These are phyloP conservation scores for Mycena rosella DNA, from an alignment of 768 basidiomycete genomes.

Conservation along the genomic window DNA sequence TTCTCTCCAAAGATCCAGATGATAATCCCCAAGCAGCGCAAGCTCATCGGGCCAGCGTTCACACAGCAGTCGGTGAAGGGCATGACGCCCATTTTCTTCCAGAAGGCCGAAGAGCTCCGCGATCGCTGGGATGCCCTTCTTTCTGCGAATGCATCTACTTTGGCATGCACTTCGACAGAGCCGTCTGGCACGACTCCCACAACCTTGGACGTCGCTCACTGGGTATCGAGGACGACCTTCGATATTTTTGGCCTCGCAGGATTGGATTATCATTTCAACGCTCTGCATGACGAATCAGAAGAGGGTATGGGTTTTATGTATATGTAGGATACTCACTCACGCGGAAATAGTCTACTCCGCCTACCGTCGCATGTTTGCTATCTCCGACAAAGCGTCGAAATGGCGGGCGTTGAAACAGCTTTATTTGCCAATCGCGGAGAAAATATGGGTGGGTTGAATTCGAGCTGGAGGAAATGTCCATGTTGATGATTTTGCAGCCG, in stretches of 20 bases:
- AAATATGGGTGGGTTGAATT: conserved; percentile 55
- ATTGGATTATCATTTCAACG: conserved; percentile 65
- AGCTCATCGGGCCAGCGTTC: conserved; percentile 65
- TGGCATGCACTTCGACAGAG: not conserved
- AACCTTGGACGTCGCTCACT: conserved; percentile 65
- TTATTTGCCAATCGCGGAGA: conserved; percentile 60
- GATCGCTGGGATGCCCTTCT: conserved; percentile 57
- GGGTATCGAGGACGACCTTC: conserved; percentile 72
- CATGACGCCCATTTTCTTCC: conserved; percentile 61
- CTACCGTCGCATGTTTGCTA: conserved; percentile 58
- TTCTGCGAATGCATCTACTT: conserved; percentile 24
- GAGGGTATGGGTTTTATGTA: conserved; percentile 29
- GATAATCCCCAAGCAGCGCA: conserved; percentile 46
- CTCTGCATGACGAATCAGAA: conserved; percentile 62
- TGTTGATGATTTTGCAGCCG: conserved; percentile 49
- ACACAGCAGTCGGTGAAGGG: conserved; percentile 57
- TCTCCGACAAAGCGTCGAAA: conserved; percentile 60
- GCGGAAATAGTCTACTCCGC: conserved; percentile 31
- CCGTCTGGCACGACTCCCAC: conserved; percentile 9
- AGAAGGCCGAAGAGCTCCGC: conserved; percentile 64
- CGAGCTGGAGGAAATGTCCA: not conserved
- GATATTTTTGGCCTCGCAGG: conserved; percentile 74
- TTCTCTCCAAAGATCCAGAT: not conserved
- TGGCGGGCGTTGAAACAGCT: conserved; percentile 57
- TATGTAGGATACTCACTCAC: not conserved